A percentile compares a stretch with the other conserved stretches of the same genome.
phyloP scores from a whole-genome alignment of 2,329 filamentous ascomycete genomes.

The Trichophyton verrucosum region DNA sequence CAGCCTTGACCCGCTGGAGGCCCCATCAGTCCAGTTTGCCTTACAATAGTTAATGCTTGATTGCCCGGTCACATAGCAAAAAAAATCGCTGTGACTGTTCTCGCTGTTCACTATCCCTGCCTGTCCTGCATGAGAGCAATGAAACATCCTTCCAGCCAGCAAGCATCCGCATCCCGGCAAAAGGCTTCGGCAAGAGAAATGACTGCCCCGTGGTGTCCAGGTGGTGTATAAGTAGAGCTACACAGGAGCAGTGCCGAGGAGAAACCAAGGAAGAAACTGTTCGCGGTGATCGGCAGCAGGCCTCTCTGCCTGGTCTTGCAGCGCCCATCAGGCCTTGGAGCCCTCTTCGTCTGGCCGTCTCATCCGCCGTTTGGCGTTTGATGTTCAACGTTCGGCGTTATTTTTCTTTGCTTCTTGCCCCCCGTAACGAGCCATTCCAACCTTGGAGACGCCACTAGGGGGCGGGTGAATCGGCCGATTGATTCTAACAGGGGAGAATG shows the following conservation, averaged over 20 bases:
- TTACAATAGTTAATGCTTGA: background rate
- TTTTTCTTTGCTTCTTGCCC: too few relatives aligned
- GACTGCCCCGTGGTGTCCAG: background rate
- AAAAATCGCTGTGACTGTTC: background rate
- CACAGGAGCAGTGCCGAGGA: background rate
- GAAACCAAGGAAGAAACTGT: background rate
- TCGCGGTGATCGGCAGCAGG: background rate
- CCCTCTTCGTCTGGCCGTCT: background rate
- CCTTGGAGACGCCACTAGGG: background rate
- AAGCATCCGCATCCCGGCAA: background rate
- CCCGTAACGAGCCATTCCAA: background rate
- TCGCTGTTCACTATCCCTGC: background rate
- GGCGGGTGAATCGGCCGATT: background rate
- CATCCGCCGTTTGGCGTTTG: background rate
- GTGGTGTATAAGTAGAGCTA: background rate
- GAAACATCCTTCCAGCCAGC: background rate
- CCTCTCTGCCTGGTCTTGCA: background rate
- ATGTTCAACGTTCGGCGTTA: background rate
- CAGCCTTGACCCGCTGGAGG: background rate
- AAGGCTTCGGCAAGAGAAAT: background rate
- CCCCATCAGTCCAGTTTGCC: background rate
- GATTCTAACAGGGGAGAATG: background rate
- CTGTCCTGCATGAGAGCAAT: background rate
- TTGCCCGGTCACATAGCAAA: background rate
- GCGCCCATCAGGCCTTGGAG: background rate